Percentiles rank a stretch among this genome's conserved stretches.
These are phyloP conservation scores for Fonsecaea erecta DNA, from an alignment of 2,329 filamentous ascomycete species.

Conservation along the genomic window DNA sequence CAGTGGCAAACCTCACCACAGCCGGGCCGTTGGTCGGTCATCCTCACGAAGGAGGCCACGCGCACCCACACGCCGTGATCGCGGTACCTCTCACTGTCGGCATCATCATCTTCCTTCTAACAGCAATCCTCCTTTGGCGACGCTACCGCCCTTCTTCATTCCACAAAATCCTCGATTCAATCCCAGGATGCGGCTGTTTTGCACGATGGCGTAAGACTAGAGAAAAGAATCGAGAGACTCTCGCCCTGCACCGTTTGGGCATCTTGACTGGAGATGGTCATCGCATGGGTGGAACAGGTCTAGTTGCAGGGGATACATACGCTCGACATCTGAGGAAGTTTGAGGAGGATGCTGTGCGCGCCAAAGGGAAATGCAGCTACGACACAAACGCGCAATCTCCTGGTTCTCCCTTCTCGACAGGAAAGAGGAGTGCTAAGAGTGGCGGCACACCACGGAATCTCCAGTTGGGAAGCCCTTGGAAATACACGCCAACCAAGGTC, in stretches of 20 bases:
- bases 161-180: slow-evolving; percentile 7
- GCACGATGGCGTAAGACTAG: slow-evolving; percentile 19
- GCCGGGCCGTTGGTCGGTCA: background rate
- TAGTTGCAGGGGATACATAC: slow-evolving; percentile 13
- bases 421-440: slow-evolving; percentile 1
- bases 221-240: slow-evolving; percentile 13
- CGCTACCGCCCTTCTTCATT: slow-evolving; percentile 16
- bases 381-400: slow-evolving; percentile 6
- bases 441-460: background rate
- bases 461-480: slow-evolving; percentile 13
- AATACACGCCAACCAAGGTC: slow-evolving; percentile 12
- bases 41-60: slow-evolving; percentile 1
- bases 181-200: slow-evolving; percentile 9
- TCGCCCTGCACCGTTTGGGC: slow-evolving; percentile 7
- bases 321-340: slow-evolving; percentile 23
- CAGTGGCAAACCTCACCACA: background rate
- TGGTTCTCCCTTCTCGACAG: background rate
- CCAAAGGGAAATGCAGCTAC: slow-evolving; percentile 21
- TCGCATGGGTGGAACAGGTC: background rate
- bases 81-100: slow-evolving; percentile 17
- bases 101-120: background rate
- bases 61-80: slow-evolving; percentile 8
- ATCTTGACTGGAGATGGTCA: slow-evolving; percentile 14
- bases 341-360: slow-evolving; percentile 21
- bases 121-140: slow-evolving; percentile 22